Conservation (phyloP, 495 filamentous ascomycete species). For the Aspergillus hancockii region DNA sequence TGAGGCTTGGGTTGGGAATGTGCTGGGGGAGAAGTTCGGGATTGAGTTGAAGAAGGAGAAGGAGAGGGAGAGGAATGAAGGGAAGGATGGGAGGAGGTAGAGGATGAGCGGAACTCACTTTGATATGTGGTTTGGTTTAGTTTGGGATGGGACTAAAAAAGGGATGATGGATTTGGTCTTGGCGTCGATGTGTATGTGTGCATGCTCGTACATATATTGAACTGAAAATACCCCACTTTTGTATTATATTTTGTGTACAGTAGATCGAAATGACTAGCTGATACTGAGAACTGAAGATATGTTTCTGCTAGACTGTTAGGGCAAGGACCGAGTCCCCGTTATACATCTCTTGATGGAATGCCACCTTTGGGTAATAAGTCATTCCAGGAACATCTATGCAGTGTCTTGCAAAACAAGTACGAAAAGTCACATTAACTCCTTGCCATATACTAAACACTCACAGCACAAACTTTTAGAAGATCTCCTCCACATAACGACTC, state of each 20-base stretch:
- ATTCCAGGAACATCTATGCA: too few species aligned
- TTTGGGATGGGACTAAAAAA: neutral
- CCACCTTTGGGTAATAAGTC: too few species aligned
- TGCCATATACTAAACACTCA: too few species aligned
- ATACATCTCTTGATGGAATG: too few species aligned
- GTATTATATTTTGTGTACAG: neutral
- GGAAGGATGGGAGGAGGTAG: constrained; percentile 16
- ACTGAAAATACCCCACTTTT: constrained; percentile 10
- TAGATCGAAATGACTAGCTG: neutral
- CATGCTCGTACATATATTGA: neutral
- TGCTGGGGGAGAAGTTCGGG: constrained; percentile 57
- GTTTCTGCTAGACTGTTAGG: too few species aligned
- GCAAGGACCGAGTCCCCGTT: too few species aligned
- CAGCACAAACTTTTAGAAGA: neutral
- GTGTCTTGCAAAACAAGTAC: too few species aligned
- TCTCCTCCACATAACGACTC: constrained; percentile 4
- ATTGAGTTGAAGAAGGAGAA: constrained; percentile 39
- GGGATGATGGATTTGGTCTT: neutral
- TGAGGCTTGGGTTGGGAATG: constrained; percentile 67
- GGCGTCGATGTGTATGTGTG: constrained; percentile 7
- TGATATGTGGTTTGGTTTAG: neutral
- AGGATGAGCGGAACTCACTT: neutral
- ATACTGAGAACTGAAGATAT: neutral
- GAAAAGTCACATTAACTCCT: too few species aligned
- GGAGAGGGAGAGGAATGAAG: constrained; percentile 24